Evolutionary conservation across 106 monocot species (phyloP).

Genomic region (Iris macrosiphon): DNA sequence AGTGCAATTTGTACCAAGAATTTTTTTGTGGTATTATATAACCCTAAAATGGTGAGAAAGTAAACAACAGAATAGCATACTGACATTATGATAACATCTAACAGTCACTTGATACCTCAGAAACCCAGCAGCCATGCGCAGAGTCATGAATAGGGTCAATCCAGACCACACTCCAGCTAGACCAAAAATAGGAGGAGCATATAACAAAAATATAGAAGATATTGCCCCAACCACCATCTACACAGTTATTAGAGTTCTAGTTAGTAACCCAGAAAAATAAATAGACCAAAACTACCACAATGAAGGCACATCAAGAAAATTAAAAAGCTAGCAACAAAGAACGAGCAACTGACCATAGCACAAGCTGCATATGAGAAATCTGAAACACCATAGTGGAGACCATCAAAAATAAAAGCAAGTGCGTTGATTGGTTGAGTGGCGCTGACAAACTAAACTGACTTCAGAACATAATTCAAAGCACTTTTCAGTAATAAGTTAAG

Average conservation of each 20-base stretch:
- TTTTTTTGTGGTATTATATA: too few relatives aligned
- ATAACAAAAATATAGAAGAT: slow-evolving; percentile 66
- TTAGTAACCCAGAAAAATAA: neutral
- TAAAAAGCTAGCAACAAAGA: neutral
- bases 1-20: too few relatives aligned
- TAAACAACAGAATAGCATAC: too few relatives aligned
- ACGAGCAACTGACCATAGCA: slow-evolving; percentile 63
- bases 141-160: slow-evolving; percentile 81
- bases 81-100: too few relatives aligned
- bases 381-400: slow-evolving; percentile 97
- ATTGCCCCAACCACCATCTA: slow-evolving; percentile 73
- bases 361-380: slow-evolving; percentile 87
- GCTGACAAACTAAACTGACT: slow-evolving; percentile 78
- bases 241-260: neutral
- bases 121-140: slow-evolving; percentile 75
- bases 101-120: too few relatives aligned
- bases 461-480: neutral
- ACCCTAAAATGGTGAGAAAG: too few relatives aligned
- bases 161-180: slow-evolving; percentile 96
- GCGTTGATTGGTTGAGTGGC: slow-evolving; percentile 93
- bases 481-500: too few relatives aligned
- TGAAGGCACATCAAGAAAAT: neutral
- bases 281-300: neutral
- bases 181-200: slow-evolving; percentile 65
- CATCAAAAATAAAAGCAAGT: slow-evolving; percentile 94